A percentile compares a stretch with the other conserved stretches of the same genome.
Conservation (phyloP, 2,329 filamentous ascomycete genomes). For the Didymella lethalis region DNA sequence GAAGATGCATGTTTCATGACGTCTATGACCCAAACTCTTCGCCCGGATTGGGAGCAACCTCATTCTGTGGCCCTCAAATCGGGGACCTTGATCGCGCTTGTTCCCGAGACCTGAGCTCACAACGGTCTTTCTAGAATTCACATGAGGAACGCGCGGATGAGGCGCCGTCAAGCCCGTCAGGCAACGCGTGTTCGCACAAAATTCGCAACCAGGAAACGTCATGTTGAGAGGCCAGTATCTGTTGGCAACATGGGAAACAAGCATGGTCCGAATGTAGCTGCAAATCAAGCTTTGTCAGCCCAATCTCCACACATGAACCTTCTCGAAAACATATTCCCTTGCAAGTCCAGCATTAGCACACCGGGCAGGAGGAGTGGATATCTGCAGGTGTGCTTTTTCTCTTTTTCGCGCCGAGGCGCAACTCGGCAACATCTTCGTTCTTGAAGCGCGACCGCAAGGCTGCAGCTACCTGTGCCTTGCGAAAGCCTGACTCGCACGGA, state of each 20-base stretch:
- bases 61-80: slow-evolving; percentile 13
- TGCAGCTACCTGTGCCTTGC: slow-evolving; percentile 8
- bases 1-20: slow-evolving; percentile 11
- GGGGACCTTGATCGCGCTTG: slow-evolving; percentile 20
- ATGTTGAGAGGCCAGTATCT: slow-evolving; percentile 3
- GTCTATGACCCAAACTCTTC: slow-evolving; percentile 13
- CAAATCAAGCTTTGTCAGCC: slow-evolving; percentile 11
- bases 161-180: slow-evolving; percentile 3
- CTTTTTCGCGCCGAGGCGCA: slow-evolving; percentile 20
- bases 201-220: not conserved
- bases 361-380: slow-evolving; percentile 3
- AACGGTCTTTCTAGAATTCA: slow-evolving; percentile 13
- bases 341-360: slow-evolving; percentile 1
- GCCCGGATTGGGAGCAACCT: slow-evolving; percentile 7
- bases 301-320: slow-evolving; percentile 8
- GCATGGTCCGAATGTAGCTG: not conserved
- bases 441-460: slow-evolving; percentile 13
- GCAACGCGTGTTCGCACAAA: slow-evolving; percentile 12
- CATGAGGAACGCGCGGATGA: slow-evolving; percentile 12
- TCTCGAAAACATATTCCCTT: slow-evolving; percentile 8
- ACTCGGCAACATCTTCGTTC: slow-evolving; percentile 16
- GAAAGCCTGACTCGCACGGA: slow-evolving; percentile 12
- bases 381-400: slow-evolving; percentile 8
- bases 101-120: slow-evolving; percentile 1
- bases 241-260: not conserved